A percentile compares a stretch with the other conserved stretches of the same genome.
Evolutionary conservation across 108 stramenopile species (phyloP).

Genomic region (Cylindrotheca fusiformis): DNA sequence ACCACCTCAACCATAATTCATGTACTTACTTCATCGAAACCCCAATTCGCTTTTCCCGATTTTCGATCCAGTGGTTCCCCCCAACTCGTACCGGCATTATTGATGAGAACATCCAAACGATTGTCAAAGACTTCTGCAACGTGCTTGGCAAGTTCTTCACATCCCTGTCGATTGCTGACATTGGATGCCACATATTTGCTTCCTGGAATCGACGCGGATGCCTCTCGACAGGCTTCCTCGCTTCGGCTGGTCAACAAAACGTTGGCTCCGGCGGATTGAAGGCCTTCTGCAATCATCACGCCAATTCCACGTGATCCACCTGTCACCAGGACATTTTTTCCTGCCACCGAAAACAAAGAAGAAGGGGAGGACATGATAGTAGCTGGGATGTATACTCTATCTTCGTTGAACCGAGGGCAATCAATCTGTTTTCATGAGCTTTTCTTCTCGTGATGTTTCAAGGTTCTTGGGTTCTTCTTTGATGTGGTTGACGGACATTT

Average conservation of each 20-base stretch:
- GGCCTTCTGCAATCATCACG: slow-evolving; percentile 84
- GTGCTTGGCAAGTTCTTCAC: slow-evolving; percentile 68
- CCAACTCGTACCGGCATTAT: slow-evolving; percentile 77
- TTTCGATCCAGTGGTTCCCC: slow-evolving; percentile 71
- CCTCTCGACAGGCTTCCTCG: slow-evolving; percentile 64
- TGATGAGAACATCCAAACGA: slow-evolving; percentile 74
- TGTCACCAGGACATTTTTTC: slow-evolving; percentile 88
- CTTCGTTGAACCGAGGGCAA: no score
- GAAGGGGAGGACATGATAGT: slow-evolving; percentile 16
- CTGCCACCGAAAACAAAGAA: slow-evolving; percentile 42
- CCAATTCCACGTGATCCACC: slow-evolving; percentile 92
- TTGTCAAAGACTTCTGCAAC: slow-evolving; percentile 53
- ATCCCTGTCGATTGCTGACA: slow-evolving; percentile 79
- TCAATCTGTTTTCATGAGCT: no score
- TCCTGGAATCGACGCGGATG: slow-evolving; percentile 43
- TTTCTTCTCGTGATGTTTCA: no score
- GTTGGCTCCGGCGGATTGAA: slow-evolving; percentile 75
- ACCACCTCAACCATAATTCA: slow-evolving; percentile 78
- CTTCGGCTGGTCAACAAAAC: slow-evolving; percentile 83
- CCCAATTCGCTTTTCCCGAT: slow-evolving; percentile 88
- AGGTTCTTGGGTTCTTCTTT: no score
- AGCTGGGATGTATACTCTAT: no score
- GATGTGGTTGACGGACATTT: no score
- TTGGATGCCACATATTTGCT: slow-evolving; percentile 66
- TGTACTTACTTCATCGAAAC: slow-evolving; percentile 94